Base-by-base conservation (phyloP, 176 grass and related monocot genomes). In the Rhipidocladum racemiflorum region DNA sequence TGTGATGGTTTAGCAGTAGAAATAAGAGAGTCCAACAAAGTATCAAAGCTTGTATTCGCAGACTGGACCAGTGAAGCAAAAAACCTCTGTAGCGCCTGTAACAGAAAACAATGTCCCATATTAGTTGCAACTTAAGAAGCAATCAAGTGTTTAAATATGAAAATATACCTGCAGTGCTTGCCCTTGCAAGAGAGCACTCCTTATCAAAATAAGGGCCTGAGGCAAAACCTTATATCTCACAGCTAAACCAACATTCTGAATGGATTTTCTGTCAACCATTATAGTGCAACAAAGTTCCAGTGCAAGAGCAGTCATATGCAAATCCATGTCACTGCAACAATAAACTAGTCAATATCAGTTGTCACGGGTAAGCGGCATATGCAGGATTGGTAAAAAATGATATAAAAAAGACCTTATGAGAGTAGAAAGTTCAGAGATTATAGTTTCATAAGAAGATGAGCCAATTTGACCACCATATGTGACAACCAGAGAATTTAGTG, bases 221-320 rank as follows among this genome's bases (percentile, higher is more conserved):
- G 91, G 94, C 42, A 97, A 92, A 77, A 97, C 91, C 83, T 93
- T 97, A 61, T 86, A 75, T 46, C 86, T 89, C 68, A 97, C 88
- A 65, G 94, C 86, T 35, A 83, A 43, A 71, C 94, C 91, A 81
- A 97, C 89, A 74, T 91, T 97, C 75, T 93, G 89, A 55, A 84
- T 89, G n/a, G 94, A 97, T 69, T 89, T 93, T 83, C 84, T 89
- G 35, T 93, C 91, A 2, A 86, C 74, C 94, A 97, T 97, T 83
- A 93, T 89, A 28, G 94, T 97, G 78, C 91, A 97, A 75, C 94
- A 97, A 81, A 97, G 94, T 69, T 93, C 94, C 77, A 97, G 54
- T 29, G 94, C 94, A 87, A 97, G 91, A 25, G 94, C 94, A 28
- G 94, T 93, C 94, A 97, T 97, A 76, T 97, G 94, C 43, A 97